Percentiles rank a stretch among this genome's conserved stretches.
Evolutionary conservation across 164 flowering plant species (phyloP).

Genomic region (Paratinospora sagittata): DNA sequence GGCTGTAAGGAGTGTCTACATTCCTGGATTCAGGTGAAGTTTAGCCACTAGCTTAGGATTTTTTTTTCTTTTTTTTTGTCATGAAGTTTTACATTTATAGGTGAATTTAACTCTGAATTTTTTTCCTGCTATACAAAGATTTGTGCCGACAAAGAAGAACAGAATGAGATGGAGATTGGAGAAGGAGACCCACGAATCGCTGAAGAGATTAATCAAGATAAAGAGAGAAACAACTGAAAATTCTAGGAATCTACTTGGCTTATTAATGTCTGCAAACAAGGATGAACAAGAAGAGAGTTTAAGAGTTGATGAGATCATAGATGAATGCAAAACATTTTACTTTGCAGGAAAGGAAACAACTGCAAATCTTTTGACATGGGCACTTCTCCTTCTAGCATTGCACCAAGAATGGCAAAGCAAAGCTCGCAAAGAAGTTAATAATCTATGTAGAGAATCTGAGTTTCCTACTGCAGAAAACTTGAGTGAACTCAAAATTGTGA

Average conservation of each 20-base stretch:
- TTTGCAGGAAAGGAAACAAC: constrained; percentile 77
- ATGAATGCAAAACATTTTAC: constrained; percentile 75
- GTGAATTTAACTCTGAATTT: not conserved
- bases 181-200: constrained; percentile 41
- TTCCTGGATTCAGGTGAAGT: constrained; percentile 75
- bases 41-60: not conserved
- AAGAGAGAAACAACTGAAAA: constrained; percentile 23
- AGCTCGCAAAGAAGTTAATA: constrained; percentile 52
- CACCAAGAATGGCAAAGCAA: constrained; percentile 68
- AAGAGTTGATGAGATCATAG: constrained; percentile 45
- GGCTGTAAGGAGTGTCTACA: constrained; percentile 49
- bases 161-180: constrained; percentile 49
- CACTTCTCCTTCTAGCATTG: constrained; percentile 40
- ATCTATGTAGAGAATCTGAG: constrained; percentile 19
- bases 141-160: constrained; percentile 58
- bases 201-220: constrained; percentile 32
- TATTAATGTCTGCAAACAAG: constrained; percentile 36
- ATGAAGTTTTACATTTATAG: not conserved
- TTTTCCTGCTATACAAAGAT: constrained; percentile 24
- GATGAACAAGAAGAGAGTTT: constrained; percentile 33
- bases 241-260: constrained; percentile 34
- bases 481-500: constrained; percentile 41
- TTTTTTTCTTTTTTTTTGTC: not conserved
- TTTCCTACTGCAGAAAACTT: constrained; percentile 41
- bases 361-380: constrained; percentile 62